Evolutionary conservation across 768 basidiomycete genomes (phyloP).

Genomic region (Cubamyces sp.): DNA sequence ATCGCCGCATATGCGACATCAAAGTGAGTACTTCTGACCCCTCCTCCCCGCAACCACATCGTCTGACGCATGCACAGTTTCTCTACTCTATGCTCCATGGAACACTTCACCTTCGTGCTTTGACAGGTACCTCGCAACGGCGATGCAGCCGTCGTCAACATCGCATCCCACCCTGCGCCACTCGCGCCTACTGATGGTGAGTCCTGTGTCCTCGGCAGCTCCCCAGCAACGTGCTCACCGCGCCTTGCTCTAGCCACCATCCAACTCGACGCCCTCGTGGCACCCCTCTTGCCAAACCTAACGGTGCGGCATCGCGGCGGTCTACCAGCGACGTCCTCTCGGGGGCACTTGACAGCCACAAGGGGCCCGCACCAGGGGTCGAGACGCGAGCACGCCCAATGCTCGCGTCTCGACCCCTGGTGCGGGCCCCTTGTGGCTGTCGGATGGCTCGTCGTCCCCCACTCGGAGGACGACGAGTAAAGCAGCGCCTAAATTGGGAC

Average conservation of each 20-base stretch:
- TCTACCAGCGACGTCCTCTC: background rate
- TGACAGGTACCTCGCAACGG: too few species aligned
- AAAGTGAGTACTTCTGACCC: too few species aligned
- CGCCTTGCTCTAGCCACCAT: background rate
- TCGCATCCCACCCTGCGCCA: too few species aligned
- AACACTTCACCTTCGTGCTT: too few species aligned
- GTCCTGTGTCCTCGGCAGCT: too few species aligned
- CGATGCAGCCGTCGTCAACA: too few species aligned
- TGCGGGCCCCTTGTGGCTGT: conserved; percentile 7
- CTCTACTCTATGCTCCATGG: too few species aligned
- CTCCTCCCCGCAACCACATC: too few species aligned
- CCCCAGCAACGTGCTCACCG: too few species aligned
- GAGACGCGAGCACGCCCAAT: background rate
- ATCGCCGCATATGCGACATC: too few species aligned
- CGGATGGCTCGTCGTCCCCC: conserved; percentile 1
- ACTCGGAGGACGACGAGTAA: background rate
- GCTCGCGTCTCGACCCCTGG: background rate
- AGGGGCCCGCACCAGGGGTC: conserved; percentile 2
- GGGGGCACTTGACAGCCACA: background rate
- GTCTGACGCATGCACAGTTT: too few species aligned
- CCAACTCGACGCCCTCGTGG: background rate
- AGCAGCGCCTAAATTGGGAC: conserved; percentile 5
- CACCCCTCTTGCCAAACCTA: background rate
- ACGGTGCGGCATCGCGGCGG: background rate
- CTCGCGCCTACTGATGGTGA: too few species aligned